phyloP scores from a whole-genome alignment of 805 yeast species.

The Ogataea kodamae region DNA sequence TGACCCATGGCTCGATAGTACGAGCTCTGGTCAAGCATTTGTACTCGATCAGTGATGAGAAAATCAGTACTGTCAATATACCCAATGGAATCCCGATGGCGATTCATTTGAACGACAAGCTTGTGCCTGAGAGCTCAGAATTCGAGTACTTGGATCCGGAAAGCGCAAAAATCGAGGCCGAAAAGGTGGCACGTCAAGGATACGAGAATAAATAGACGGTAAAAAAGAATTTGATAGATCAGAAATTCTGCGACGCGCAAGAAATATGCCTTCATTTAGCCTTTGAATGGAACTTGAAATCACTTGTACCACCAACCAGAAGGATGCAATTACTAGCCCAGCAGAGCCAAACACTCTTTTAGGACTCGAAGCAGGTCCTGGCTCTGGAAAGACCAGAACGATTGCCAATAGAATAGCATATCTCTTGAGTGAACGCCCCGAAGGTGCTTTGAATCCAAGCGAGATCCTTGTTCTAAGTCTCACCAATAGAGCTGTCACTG shows the following conservation, averaged over 20 bases:
- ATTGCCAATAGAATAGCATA: conserved; percentile 50
- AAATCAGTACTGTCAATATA: conserved; percentile 69
- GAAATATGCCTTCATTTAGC: conserved; percentile 1
- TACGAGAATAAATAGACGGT: conserved; percentile 26
- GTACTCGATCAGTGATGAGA: conserved; percentile 61
- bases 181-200: conserved; percentile 77
- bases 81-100: conserved; percentile 84
- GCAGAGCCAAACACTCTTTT: conserved; percentile 38
- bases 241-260: conserved; percentile 4
- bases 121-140: conserved; percentile 27
- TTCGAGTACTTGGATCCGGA: conserved; percentile 78
- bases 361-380: conserved; percentile 65
- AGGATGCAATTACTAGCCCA: conserved; percentile 42
- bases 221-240: conserved; percentile 5
- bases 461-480: conserved; percentile 61
- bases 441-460: conserved; percentile 39
- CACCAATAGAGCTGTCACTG: conserved; percentile 66
- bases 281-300: conserved; percentile 9
- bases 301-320: conserved; percentile 12
- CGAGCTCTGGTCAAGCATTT: conserved; percentile 70
- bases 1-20: conserved; percentile 81
- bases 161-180: conserved; percentile 74
- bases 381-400: conserved; percentile 69
- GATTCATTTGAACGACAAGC: conserved; percentile 52
- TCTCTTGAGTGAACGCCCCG: conserved; percentile 34